Conservation (phyloP, 495 filamentous ascomycete genomes). For the Acidomyces sp. region DNA sequence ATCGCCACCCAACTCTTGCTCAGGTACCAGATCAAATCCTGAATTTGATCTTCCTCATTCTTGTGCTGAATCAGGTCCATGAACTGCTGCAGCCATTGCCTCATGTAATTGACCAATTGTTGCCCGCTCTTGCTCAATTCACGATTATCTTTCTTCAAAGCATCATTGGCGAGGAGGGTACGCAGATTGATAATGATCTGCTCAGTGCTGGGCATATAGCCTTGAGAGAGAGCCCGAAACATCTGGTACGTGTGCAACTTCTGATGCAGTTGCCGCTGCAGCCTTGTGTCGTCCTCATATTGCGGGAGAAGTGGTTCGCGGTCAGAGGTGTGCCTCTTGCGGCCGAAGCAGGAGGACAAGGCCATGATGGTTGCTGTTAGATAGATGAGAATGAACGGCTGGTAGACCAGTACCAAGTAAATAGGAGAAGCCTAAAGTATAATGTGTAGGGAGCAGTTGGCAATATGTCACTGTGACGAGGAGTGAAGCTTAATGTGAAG, state of each 20-base stretch:
- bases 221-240: constrained; percentile 66
- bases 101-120: constrained; percentile 55
- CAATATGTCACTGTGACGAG: no score
- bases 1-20: constrained; percentile 55
- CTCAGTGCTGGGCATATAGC: constrained; percentile 85
- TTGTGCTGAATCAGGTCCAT: constrained; percentile 69
- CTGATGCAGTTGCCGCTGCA: constrained; percentile 63
- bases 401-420: no score
- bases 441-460: no score
- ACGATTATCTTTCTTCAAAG: constrained; percentile 63
- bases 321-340: constrained; percentile 30
- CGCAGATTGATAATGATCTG: constrained; percentile 72
- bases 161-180: constrained; percentile 60
- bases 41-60: constrained; percentile 72
- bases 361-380: constrained; percentile 13
- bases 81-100: constrained; percentile 58
- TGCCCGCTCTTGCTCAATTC: constrained; percentile 67
- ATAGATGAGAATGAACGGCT: no score
- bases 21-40: constrained; percentile 83
- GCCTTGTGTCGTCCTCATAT: constrained; percentile 68
- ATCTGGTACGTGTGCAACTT: constrained; percentile 91
- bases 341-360: constrained; percentile 44
- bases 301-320: constrained; percentile 69
- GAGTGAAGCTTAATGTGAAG: no score
- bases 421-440: no score